Conservation (phyloP, 805 yeast species). For the Blastobotrys terrestris region DNA sequence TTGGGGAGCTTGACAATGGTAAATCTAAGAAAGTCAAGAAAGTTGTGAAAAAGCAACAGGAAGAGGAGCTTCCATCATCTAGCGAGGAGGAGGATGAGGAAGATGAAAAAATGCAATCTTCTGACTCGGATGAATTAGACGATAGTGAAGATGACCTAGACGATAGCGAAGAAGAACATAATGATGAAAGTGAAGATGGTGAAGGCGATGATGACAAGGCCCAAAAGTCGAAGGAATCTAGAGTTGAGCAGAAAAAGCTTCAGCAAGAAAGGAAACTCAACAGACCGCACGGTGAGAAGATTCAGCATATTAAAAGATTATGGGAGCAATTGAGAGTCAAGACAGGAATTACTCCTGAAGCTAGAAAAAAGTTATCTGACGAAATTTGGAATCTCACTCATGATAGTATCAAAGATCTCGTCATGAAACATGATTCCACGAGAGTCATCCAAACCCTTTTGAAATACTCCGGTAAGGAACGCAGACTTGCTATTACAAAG, state of each 20-base stretch:
- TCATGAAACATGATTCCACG: conserved; percentile 92
- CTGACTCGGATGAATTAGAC: conserved; percentile 11
- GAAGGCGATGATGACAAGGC: conserved; percentile 31
- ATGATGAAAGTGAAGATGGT: conserved; percentile 25
- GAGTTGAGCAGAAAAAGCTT: conserved; percentile 74
- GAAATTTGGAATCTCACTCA: conserved; percentile 81
- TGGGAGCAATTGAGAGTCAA: conserved; percentile 92
- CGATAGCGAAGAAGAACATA: conserved; percentile 31
- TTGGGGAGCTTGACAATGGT: conserved; percentile 6
- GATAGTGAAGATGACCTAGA: conserved; percentile 8
- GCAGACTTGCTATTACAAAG: conserved; percentile 62
- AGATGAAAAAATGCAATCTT: conserved; percentile 11
- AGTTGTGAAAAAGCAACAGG: conserved; percentile 11
- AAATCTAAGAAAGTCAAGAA: conserved; percentile 5
- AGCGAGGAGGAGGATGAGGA: conserved; percentile 8
- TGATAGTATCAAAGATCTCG: conserved; percentile 74
- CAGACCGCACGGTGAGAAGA: conserved; percentile 81
- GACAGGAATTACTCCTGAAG: conserved; percentile 68
- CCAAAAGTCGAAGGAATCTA: conserved; percentile 52
- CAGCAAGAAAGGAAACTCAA: conserved; percentile 78
- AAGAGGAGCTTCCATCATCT: conserved; percentile 8
- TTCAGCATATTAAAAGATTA: conserved; percentile 72
- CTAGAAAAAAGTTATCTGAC: conserved; percentile 69
- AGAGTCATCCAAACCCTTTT: conserved; percentile 92
- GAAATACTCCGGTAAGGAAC: conserved; percentile 74